These are phyloP conservation scores for Leccinellum albellum DNA, from an alignment of 768 basidiomycete genomes.

Conservation along the genomic window DNA sequence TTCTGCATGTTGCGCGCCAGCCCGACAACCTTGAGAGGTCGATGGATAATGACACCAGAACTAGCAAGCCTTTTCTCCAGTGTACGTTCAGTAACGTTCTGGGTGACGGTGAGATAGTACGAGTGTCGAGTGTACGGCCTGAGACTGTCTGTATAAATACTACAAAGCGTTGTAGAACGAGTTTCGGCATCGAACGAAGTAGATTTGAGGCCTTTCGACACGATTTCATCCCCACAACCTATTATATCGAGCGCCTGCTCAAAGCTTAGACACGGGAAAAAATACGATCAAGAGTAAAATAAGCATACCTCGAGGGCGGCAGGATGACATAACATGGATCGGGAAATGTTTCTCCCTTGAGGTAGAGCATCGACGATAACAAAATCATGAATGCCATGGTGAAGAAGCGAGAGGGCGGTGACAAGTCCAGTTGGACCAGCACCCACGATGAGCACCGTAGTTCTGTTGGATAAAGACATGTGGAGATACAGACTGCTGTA, in stretches of 20 bases:
- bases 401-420: slow-evolving; percentile 42
- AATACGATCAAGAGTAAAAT: neutral
- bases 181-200: slow-evolving; percentile 27
- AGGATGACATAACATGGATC: slow-evolving; percentile 47
- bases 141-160: slow-evolving; percentile 33
- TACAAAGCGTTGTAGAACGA: slow-evolving; percentile 27
- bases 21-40: slow-evolving; percentile 40
- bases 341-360: slow-evolving; percentile 36
- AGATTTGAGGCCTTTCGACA: slow-evolving; percentile 38
- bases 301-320: slow-evolving; percentile 50
- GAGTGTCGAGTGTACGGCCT: slow-evolving; percentile 41
- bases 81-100: slow-evolving; percentile 42
- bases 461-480: slow-evolving; percentile 30
- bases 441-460: slow-evolving; percentile 47
- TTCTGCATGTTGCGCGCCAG: slow-evolving; percentile 31
- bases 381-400: slow-evolving; percentile 40
- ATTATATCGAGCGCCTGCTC: slow-evolving; percentile 44
- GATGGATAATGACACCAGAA: slow-evolving; percentile 31
- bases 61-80: slow-evolving; percentile 34
- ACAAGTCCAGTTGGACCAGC: slow-evolving; percentile 50
- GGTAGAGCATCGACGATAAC: slow-evolving; percentile 39
- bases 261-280: slow-evolving; percentile 30
- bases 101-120: slow-evolving; percentile 41
- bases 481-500: too few relatives aligned
- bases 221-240: slow-evolving; percentile 37